These are phyloP conservation scores for Vigna trinervia DNA, from an alignment of 306 rosid genomes.

Conservation along the genomic window DNA sequence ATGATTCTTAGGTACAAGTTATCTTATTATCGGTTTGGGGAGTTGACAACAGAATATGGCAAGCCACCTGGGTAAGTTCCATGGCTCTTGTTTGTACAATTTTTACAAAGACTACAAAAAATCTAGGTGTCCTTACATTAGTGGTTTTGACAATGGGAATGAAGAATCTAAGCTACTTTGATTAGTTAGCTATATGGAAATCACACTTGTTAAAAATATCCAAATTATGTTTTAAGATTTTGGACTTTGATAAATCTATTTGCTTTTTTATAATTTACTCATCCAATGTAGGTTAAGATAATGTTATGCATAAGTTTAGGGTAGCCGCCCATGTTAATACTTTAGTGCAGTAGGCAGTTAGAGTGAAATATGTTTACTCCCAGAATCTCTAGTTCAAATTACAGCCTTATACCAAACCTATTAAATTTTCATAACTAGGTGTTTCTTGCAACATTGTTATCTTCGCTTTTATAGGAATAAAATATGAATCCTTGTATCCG, in stretches of 20 bases:
- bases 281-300: conserved; percentile 1
- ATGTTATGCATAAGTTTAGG: neutral
- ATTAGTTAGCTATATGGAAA: conserved; percentile 13
- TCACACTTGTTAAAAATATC: neutral
- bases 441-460: conserved; percentile 2
- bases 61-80: conserved; percentile 93
- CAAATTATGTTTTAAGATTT: neutral
- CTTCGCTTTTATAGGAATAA: neutral
- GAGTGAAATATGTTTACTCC: conserved; percentile 10
- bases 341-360: neutral
- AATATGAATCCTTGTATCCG: neutral
- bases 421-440: conserved; percentile 4
- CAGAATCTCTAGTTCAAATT: conserved; percentile 11
- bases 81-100: conserved; percentile 6
- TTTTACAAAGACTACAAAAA: neutral
- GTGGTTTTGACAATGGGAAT: conserved; percentile 6
- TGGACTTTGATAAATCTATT: neutral
- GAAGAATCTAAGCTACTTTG: conserved; percentile 15
- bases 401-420: neutral
- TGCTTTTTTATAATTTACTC: neutral
- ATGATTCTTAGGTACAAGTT: conserved; percentile 82
- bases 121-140: conserved; percentile 14
- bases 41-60: conserved; percentile 96
- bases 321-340: conserved; percentile 11
- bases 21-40: conserved; percentile 96